These are phyloP conservation scores for Spizellomyces punctatus DNA, from an alignment of 192 early-diverging fungal genomes.

Conservation along the genomic window DNA sequence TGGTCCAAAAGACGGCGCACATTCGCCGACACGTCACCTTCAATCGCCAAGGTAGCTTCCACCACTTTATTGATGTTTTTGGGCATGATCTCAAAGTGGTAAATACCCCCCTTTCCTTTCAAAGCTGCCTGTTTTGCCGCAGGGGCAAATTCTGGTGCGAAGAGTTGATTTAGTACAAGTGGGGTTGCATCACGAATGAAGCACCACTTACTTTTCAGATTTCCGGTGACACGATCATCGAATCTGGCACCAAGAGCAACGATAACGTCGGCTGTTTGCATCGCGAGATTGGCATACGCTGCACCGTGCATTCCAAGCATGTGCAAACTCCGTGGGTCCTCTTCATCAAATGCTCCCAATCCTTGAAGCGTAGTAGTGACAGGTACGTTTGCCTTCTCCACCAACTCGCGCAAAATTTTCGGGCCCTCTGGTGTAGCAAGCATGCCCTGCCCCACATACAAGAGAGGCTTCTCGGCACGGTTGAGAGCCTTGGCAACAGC, in stretches of 20 bases:
- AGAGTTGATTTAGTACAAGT: background rate
- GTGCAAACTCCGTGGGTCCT: constrained; percentile 84
- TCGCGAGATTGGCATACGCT: constrained; percentile 96
- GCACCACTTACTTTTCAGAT: constrained; percentile 54
- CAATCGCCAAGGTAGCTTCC: constrained; percentile 85
- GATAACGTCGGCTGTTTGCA: constrained; percentile 95
- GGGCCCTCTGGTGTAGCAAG: constrained; percentile 81
- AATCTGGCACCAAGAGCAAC: constrained; percentile 96
- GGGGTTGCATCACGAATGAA: background rate
- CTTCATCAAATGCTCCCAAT: constrained; percentile 92
- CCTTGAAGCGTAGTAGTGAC: constrained; percentile 96
- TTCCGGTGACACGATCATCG: constrained; percentile 97
- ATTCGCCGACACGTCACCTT: constrained; percentile 94
- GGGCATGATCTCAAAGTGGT: constrained; percentile 99
- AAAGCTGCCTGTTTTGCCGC: constrained; percentile 86
- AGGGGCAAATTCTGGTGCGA: constrained; percentile 77
- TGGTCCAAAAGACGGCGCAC: constrained; percentile 77
- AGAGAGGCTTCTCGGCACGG: constrained; percentile 84
- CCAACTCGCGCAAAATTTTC: constrained; percentile 78
- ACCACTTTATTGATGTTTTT: constrained; percentile 99
- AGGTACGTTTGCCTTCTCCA: constrained; percentile 87
- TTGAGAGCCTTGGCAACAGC: constrained; percentile 86
- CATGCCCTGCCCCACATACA: constrained; percentile 96
- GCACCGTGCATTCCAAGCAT: constrained; percentile 99
- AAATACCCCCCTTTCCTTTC: constrained; percentile 89